Conservation (phyloP, 2,329 filamentous ascomycete genomes). For the Apiospora koreana region DNA sequence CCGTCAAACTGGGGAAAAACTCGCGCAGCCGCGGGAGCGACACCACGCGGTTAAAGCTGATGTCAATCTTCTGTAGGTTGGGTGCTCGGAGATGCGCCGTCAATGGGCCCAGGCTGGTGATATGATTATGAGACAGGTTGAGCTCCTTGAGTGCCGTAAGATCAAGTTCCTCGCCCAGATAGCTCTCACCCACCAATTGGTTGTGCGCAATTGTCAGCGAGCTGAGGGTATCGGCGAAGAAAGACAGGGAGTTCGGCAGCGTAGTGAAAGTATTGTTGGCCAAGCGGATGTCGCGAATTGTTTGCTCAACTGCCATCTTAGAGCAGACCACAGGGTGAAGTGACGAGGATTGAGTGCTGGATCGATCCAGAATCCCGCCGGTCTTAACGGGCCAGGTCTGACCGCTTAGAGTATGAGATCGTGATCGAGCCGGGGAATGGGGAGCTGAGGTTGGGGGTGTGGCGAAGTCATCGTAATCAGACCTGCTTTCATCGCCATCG, state of each 20-base stretch:
- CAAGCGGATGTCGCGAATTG: slow-evolving; percentile 62
- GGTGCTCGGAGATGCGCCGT: slow-evolving; percentile 71
- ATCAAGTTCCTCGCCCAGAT: slow-evolving; percentile 65
- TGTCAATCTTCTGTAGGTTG: slow-evolving; percentile 72
- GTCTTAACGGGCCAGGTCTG: slow-evolving; percentile 57
- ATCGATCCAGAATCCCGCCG: slow-evolving; percentile 69
- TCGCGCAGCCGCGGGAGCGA: slow-evolving; percentile 67
- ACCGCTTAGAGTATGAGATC: slow-evolving; percentile 48
- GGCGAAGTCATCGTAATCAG: slow-evolving; percentile 57
- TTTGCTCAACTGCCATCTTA: slow-evolving; percentile 53
- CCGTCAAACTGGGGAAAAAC: slow-evolving; percentile 68
- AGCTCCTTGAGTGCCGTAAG: slow-evolving; percentile 77
- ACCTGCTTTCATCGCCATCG: slow-evolving; percentile 44
- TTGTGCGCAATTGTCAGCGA: slow-evolving; percentile 77
- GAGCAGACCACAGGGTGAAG: slow-evolving; percentile 60
- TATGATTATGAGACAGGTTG: slow-evolving; percentile 72
- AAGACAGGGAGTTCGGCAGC: slow-evolving; percentile 70
- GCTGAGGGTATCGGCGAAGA: slow-evolving; percentile 70
- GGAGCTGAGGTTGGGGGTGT: slow-evolving; percentile 58
- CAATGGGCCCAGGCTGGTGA: slow-evolving; percentile 70
- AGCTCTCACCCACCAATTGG: slow-evolving; percentile 63
- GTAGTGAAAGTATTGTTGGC: slow-evolving; percentile 74
- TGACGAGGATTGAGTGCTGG: slow-evolving; percentile 63
- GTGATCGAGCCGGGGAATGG: slow-evolving; percentile 49
- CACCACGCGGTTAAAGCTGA: slow-evolving; percentile 79